Conservation (phyloP, 352 stramenopile species). For the Phytopythium sindhum region DNA sequence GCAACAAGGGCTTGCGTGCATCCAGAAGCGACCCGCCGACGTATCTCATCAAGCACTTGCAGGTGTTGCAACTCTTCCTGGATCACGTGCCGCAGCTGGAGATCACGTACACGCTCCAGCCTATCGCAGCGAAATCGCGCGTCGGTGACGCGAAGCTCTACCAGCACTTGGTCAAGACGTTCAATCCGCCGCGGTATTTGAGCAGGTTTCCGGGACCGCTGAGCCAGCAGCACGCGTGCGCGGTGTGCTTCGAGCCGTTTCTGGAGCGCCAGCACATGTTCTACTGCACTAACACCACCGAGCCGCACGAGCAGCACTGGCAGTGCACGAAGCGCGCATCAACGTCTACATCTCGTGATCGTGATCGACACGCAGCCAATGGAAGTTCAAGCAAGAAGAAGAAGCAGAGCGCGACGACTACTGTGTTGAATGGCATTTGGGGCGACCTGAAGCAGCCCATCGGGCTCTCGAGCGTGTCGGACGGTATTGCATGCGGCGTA, state of each 20-base stretch:
- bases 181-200: slow-evolving; percentile 49
- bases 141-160: slow-evolving; percentile 49
- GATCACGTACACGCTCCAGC: slow-evolving; percentile 39
- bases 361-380: slow-evolving; percentile 18
- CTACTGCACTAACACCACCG: slow-evolving; percentile 46
- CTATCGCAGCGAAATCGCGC: slow-evolving; percentile 19
- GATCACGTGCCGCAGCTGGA: slow-evolving; percentile 63
- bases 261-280: slow-evolving; percentile 75
- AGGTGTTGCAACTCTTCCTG: slow-evolving; percentile 67
- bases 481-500: slow-evolving; percentile 53
- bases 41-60: slow-evolving; percentile 58
- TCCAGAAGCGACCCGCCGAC: slow-evolving; percentile 50
- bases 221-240: slow-evolving; percentile 52
- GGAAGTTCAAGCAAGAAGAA: slow-evolving; percentile 39
- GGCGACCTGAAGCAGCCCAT: slow-evolving; percentile 57
- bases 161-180: slow-evolving; percentile 46
- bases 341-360: slow-evolving; percentile 15
- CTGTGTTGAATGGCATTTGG: slow-evolving; percentile 54
- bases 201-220: slow-evolving; percentile 55
- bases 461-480: slow-evolving; percentile 39
- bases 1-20: slow-evolving; percentile 40
- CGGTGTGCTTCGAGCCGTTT: slow-evolving; percentile 70
- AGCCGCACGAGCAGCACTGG: slow-evolving; percentile 70
- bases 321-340: slow-evolving; percentile 58
- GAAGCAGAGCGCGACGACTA: slow-evolving; percentile 43